Percentiles rank a stretch among this genome's conserved stretches.
Conservation (phyloP, 176 grass and related monocot species). For the Calamus simplicifolius region DNA sequence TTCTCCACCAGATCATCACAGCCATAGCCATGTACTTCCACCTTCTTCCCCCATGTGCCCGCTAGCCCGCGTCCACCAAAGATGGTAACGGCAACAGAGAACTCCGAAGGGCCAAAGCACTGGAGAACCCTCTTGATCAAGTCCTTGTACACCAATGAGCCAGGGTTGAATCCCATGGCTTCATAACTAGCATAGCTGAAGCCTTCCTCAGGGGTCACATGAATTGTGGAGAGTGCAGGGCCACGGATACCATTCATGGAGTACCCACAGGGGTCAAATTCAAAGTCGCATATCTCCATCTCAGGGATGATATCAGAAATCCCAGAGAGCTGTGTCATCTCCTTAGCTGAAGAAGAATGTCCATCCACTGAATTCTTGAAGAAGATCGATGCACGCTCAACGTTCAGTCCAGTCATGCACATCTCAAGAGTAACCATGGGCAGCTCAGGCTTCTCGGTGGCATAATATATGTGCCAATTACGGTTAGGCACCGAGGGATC, state of each 20-base stretch:
- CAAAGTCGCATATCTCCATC: conserved; percentile 87
- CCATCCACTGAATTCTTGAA: conserved; percentile 54
- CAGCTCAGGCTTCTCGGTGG: conserved; percentile 56
- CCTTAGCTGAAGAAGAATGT: conserved; percentile 31
- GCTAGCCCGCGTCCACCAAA: conserved; percentile 49
- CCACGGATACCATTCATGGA: conserved; percentile 75
- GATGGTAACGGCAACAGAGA: conserved; percentile 72
- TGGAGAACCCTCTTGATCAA: conserved; percentile 49
- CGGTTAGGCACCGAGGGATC: conserved; percentile 47
- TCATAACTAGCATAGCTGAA: conserved; percentile 98
- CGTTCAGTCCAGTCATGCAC: conserved; percentile 76
- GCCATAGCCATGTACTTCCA: conserved; percentile 35
- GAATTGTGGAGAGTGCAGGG: conserved; percentile 52
- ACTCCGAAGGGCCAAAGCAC: conserved; percentile 54
- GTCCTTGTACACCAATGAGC: conserved; percentile 39
- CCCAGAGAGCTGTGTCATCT: conserved; percentile 64
- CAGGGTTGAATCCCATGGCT: conserved; percentile 57
- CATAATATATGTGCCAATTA: conserved; percentile 85
- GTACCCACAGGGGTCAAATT: conserved; percentile 82
- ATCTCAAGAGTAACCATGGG: conserved; percentile 84
- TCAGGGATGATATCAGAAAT: conserved; percentile 79
- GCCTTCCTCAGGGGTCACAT: conserved; percentile 77
- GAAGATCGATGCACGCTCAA: conserved; percentile 49
- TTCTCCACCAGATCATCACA: conserved; percentile 41
- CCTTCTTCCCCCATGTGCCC: conserved; percentile 42